Evolutionary conservation across 768 basidiomycete genomes (phyloP).

Genomic region (Boletellus ananas): DNA sequence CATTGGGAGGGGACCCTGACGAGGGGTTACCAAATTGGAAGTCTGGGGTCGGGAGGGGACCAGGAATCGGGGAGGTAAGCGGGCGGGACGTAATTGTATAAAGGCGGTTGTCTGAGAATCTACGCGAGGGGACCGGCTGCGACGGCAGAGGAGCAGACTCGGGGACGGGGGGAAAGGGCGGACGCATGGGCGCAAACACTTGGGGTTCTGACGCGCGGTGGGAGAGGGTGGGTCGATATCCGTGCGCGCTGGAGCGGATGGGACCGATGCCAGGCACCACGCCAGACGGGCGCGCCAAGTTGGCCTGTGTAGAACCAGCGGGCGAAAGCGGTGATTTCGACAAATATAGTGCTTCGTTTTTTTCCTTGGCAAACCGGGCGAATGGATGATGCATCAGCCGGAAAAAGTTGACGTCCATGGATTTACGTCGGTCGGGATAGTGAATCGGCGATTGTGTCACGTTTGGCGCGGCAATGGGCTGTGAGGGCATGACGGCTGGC

Average conservation of each 20-base stretch:
- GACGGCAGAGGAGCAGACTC: constrained; percentile 18
- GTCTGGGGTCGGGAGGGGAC: constrained; percentile 57
- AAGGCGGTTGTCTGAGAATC: constrained; percentile 44
- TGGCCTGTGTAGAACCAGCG: constrained; percentile 30
- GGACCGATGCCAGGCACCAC: constrained; percentile 30
- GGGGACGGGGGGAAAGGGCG: constrained; percentile 32
- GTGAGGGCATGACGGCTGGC: constrained; percentile 37
- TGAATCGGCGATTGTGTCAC: constrained; percentile 34
- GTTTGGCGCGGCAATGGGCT: constrained; percentile 23
- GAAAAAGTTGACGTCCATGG: constrained; percentile 43
- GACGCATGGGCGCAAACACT: constrained; percentile 36
- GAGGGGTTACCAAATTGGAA: constrained; percentile 64
- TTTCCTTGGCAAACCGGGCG: constrained; percentile 32
- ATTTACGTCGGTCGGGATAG: constrained; percentile 37
- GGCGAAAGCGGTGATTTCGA: constrained; percentile 34
- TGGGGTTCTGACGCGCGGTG: constrained; percentile 34
- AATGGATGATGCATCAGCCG: constrained; percentile 48
- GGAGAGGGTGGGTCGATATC: constrained; percentile 30
- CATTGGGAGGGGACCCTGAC: constrained; percentile 41
- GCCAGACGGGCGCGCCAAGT: constrained; percentile 34
- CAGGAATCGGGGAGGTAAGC: constrained; percentile 44
- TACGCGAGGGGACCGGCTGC: constrained; percentile 14
- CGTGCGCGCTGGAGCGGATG: constrained; percentile 46
- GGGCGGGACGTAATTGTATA: constrained; percentile 48
- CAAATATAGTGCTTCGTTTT: constrained; percentile 32